Evolutionary conservation across 2,329 filamentous ascomycete genomes (phyloP), one percentile per base, ranked within the genome.

Genomic region (Talaromyces sp.): DNA sequence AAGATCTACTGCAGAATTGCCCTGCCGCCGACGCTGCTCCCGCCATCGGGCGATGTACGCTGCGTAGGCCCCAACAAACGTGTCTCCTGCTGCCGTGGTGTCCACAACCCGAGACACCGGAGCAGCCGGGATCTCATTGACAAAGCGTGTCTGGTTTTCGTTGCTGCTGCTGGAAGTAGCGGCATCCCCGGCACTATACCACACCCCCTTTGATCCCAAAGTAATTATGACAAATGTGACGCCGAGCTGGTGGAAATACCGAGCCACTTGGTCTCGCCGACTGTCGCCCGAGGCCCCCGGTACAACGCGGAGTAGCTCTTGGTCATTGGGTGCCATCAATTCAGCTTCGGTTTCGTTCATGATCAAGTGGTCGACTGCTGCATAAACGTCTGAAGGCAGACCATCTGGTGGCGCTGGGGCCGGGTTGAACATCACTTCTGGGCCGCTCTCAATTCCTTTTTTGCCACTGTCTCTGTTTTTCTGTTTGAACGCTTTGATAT

Each of bases 21-120:
- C 75, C 54, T 80, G 79, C 6, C 70, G 70, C 19, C 78, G 71
- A 19, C 74, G 72, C 11, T 71, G 69, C 12, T 77, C 72, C 27
- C 74, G 74, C 61, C 75, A 72, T 61, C 78, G 80, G 43, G 90
- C 90, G 31, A 88, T 83, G 60, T 86, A 84, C 27, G 94, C 84
- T 2, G 91, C 89, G 72, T 96, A 96, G 24, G 86, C 89, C 1
- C 94, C 93, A 5, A 95, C 90, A 76, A 97, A 97, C 0, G 93
- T 97, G 73, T 97, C 93, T 0, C 93, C 93, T 5, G 94, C 94
- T 1, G 89, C 93, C 8, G 93, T 97, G 1, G 93, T 97, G 73
- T 97, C 93, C 4, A 97, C 85, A 1, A 97, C 93, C 60, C 83
- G 76, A 3, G 72, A 77, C 19, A 91, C 88, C 74, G 89, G 88